phyloP scores from a whole-genome alignment of 1,139 yeast genomes.

The Lodderomyces jiufengensis region DNA sequence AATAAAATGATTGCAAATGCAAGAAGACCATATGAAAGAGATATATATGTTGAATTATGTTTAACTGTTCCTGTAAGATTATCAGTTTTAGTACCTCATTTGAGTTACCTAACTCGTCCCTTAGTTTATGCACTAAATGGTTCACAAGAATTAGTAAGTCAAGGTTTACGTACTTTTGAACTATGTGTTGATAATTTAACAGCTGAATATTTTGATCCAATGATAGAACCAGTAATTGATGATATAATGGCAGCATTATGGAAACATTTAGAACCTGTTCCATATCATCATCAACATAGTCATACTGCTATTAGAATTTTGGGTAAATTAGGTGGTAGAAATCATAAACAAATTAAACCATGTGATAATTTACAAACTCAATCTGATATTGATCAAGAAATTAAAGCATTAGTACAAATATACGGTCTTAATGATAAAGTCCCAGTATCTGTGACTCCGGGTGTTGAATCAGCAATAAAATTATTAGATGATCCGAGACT shows the following conservation, averaged over 20 bases:
- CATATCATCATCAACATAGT: constrained; percentile 89
- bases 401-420: constrained; percentile 63
- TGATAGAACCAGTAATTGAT: constrained; percentile 90
- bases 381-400: constrained; percentile 61
- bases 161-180: constrained; percentile 90
- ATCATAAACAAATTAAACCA: constrained; percentile 77
- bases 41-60: constrained; percentile 90
- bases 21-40: constrained; percentile 84
- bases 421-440: constrained; percentile 63
- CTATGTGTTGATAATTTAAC: constrained; percentile 96
- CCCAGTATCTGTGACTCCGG: constrained; percentile 79
- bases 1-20: constrained; percentile 82
- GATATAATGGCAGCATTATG: constrained; percentile 93
- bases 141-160: constrained; percentile 85
- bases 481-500: constrained; percentile 65
- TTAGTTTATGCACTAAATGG: constrained; percentile 88
- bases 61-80: constrained; percentile 92
- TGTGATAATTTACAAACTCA: constrained; percentile 60
- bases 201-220: constrained; percentile 95
- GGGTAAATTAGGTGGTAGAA: constrained; percentile 96
- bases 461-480: constrained; percentile 69
- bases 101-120: constrained; percentile 85
- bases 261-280: constrained; percentile 87
- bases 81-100: constrained; percentile 89
- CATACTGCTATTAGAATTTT: constrained; percentile 91